These are phyloP conservation scores for Closterium sp. DNA, from an alignment of 139 green algal genomes.

Conservation along the genomic window DNA sequence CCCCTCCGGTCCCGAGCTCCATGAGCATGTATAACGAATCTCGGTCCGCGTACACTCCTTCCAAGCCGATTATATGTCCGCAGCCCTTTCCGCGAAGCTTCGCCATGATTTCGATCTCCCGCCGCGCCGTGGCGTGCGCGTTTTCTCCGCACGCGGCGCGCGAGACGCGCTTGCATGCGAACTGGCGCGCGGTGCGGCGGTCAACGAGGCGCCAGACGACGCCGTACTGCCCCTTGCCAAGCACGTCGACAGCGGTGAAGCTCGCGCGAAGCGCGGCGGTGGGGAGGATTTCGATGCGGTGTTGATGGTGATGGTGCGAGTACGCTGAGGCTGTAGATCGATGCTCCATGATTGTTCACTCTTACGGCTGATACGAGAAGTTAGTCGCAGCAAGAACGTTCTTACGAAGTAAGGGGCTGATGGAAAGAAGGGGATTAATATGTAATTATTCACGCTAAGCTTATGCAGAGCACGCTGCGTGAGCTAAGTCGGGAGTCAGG, in stretches of 20 bases:
- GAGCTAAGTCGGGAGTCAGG: too few relatives aligned
- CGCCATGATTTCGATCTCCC: not conserved
- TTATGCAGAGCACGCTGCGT: too few relatives aligned
- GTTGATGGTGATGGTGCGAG: not conserved
- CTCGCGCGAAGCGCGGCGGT: not conserved
- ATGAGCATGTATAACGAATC: not conserved
- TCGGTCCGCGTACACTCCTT: not conserved
- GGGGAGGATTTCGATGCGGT: not conserved
- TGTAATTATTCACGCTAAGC: too few relatives aligned
- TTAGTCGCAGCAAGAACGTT: too few relatives aligned
- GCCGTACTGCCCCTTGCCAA: conserved; percentile 1
- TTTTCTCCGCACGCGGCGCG: not conserved
- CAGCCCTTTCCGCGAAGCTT: not conserved
- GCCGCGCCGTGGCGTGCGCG: not conserved
- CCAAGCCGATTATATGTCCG: not conserved
- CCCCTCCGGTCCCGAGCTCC: not conserved
- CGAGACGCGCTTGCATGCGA: not conserved
- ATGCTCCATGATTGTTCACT: not conserved
- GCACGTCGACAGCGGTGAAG: not conserved
- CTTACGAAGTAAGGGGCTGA: too few relatives aligned
- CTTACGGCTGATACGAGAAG: too few relatives aligned
- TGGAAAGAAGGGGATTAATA: too few relatives aligned
- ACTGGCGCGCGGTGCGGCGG: not conserved
- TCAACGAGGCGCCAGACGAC: not conserved
- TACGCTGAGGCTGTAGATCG: not conserved